These are phyloP conservation scores for Penicillium sp. DNA, from an alignment of 2,329 filamentous ascomycete species.

Conservation along the genomic window DNA sequence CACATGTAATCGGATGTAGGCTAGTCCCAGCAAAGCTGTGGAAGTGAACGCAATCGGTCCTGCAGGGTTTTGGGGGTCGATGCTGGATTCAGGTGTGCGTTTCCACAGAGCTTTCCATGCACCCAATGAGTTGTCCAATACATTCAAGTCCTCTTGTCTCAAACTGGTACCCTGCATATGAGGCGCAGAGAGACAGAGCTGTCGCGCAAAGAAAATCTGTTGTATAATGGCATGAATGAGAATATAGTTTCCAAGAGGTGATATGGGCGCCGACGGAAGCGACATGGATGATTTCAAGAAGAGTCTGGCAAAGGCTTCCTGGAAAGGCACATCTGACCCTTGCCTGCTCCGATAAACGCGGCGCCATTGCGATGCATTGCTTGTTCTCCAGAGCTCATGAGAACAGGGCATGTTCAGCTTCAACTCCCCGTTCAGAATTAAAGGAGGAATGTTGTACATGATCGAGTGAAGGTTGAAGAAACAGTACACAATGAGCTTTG, in stretches of 20 bases:
- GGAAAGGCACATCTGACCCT: conserved; percentile 42
- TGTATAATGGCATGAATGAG: conserved; percentile 56
- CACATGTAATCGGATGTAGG: conserved; percentile 50
- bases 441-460: conserved; percentile 61
- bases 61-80: conserved; percentile 54
- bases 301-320: conserved; percentile 47
- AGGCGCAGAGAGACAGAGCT: conserved; percentile 48
- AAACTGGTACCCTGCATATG: conserved; percentile 44
- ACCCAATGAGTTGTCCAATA: conserved; percentile 49
- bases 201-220: conserved; percentile 54
- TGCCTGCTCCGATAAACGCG: conserved; percentile 37
- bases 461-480: conserved; percentile 62
- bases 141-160: conserved; percentile 45
- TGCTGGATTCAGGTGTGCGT: conserved; percentile 52
- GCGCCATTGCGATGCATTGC: conserved; percentile 52
- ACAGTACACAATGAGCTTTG: conserved; percentile 57
- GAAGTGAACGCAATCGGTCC: conserved; percentile 56
- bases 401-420: conserved; percentile 55
- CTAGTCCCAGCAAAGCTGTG: conserved; percentile 48
- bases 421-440: conserved; percentile 57
- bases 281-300: conserved; percentile 42
- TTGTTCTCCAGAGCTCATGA: conserved; percentile 56
- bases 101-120: conserved; percentile 57
- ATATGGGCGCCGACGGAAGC: conserved; percentile 40
- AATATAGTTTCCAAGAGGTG: conserved; percentile 55